Evolutionary conservation across 1,284 basidiomycete species (phyloP).

Genomic region (Microbotryum scabiosae): DNA sequence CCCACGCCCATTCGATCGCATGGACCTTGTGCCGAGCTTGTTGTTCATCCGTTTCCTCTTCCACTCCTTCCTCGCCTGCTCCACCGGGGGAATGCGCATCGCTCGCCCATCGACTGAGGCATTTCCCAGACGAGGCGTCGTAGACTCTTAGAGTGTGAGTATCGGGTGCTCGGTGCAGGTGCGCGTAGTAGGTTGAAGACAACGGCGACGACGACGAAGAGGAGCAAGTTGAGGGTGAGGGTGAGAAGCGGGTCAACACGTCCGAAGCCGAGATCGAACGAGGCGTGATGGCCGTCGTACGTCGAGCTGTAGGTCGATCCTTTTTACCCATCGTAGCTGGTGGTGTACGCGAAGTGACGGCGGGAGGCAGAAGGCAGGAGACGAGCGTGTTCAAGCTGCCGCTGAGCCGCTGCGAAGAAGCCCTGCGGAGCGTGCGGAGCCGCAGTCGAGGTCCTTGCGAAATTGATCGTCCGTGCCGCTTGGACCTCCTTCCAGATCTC

Average conservation of each 20-base stretch:
- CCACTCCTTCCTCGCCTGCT: neutral
- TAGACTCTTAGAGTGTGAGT: constrained; percentile 27
- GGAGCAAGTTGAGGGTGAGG: constrained; percentile 5
- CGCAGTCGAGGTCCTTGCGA: no score
- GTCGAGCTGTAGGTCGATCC: constrained; percentile 3
- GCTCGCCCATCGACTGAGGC: constrained; percentile 26
- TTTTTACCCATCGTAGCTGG: constrained; percentile 27
- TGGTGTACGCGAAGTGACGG: neutral
- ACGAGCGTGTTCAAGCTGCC: neutral
- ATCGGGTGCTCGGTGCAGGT: constrained; percentile 25
- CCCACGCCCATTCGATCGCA: constrained; percentile 20
- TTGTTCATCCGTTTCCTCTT: neutral
- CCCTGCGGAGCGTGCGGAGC: no score
- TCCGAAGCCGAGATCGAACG: constrained; percentile 10
- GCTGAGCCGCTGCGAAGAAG: neutral
- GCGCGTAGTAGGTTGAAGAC: constrained; percentile 14
- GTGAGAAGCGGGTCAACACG: constrained; percentile 8
- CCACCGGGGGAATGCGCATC: neutral
- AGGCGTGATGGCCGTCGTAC: constrained; percentile 31
- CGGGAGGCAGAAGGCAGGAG: neutral
- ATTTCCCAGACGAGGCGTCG: constrained; percentile 19
- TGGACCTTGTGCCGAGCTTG: constrained; percentile 14
- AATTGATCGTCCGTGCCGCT: no score
- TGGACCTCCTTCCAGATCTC: no score
- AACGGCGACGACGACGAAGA: neutral